Percentiles rank a stretch among this genome's conserved stretches.
Conservation (phyloP, 495 filamentous ascomycete species). For the Xylaria palmicola region DNA sequence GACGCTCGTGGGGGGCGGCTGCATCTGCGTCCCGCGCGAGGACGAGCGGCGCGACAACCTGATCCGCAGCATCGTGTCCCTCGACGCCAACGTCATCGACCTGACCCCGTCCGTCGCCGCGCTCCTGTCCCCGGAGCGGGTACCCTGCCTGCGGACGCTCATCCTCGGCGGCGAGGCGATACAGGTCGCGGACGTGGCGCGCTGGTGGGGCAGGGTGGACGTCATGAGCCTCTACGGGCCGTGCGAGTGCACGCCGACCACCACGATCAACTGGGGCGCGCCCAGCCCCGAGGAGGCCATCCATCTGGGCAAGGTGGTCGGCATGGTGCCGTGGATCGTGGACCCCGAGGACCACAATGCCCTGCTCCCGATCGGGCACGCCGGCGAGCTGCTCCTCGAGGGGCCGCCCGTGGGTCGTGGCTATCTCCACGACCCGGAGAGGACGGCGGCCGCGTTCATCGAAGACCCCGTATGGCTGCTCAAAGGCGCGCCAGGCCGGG, state of each 20-base stretch:
- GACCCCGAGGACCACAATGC: constrained; percentile 12
- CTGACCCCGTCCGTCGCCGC: constrained; percentile 23
- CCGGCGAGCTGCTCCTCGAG: constrained; percentile 54
- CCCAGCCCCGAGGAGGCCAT: constrained; percentile 12
- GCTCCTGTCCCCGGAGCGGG: constrained; percentile 22
- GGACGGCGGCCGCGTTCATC: constrained; percentile 52
- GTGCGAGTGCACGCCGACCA: constrained; percentile 26
- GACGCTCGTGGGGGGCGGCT: constrained; percentile 55
- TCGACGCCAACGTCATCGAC: constrained; percentile 18
- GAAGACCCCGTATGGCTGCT: background rate
- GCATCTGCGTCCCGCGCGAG: constrained; percentile 57
- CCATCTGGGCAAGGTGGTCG: constrained; percentile 19
- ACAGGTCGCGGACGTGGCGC: constrained; percentile 42
- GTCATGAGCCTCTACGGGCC: constrained; percentile 62
- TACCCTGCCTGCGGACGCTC: constrained; percentile 26
- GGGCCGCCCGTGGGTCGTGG: constrained; percentile 51
- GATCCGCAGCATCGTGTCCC: constrained; percentile 21
- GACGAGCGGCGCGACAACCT: constrained; percentile 45
- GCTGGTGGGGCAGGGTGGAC: constrained; percentile 52
- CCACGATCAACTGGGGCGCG: constrained; percentile 13
- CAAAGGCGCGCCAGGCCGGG: too few relatives aligned
- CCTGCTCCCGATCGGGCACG: constrained; percentile 21
- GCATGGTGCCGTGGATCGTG: constrained; percentile 22
- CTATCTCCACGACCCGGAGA: constrained; percentile 53
- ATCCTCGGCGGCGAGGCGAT: constrained; percentile 28